Evolutionary conservation across 805 yeast genomes (phyloP), one percentile per base, ranked within the genome.

Genomic region (Lipomyces lipofer): DNA sequence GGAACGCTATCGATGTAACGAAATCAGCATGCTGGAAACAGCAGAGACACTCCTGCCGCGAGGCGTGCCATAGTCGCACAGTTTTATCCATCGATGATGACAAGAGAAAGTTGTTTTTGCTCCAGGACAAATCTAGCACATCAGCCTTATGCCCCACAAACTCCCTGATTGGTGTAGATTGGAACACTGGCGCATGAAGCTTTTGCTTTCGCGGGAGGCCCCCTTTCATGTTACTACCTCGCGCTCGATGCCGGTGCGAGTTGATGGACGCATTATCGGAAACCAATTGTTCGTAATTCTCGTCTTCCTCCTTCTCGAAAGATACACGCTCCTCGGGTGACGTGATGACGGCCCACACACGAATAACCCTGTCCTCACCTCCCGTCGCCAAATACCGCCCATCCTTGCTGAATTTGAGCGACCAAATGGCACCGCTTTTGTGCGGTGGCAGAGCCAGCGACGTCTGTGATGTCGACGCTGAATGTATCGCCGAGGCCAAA

Each of bases 301-400:
- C 58, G n/a, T 57, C 59, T 17, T 59, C 64, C 8, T 52, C 56
- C n/a, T 45, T 40, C 29, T 59, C 53, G 17, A 44, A 54, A 15
- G 66, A 67, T 56, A 77, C 84, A 58, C 95, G 72, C 61, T 87
- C 91, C 54, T 82, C 71, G 0, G 89, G 85, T 0, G 90, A 81
- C 2, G 87, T 74, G 0, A 89, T 80, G 4, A 88, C 95, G 67
- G 87, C 83, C 94, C 95, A 90, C 3, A 90, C 73, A 49, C 82
- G 74, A 12, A 91, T 75, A 0, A 75, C 69, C 2, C 85, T 78
- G 65, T 87, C 90, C 62, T 86, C 81, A 17, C 96, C 95, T 0
- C 92, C 96, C 1, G 86, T 80, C 0, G 96, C 96, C 63, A 91
- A 69, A 67, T 77, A 88, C 68, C 81, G 83, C 9, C 97, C 97